Conservation (phyloP, 2,329 filamentous ascomycete species). For the Venturia carpophila region DNA sequence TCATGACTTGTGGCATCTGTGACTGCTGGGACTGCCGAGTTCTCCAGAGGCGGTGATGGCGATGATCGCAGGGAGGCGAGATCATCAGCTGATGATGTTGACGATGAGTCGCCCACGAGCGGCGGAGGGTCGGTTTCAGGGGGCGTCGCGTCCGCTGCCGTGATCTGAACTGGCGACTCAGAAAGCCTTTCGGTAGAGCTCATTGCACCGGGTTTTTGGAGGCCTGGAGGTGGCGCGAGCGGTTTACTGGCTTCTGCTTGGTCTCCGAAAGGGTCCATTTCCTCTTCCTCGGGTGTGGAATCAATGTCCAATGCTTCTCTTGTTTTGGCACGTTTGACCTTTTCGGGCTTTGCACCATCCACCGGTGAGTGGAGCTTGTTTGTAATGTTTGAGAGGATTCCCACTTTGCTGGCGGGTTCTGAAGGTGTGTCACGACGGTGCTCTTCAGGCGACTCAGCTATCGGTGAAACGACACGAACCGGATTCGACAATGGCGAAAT, state of each 20-base stretch:
- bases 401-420: conserved; percentile 4
- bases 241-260: conserved; percentile 25
- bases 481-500: neutral
- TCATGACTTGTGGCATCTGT: conserved; percentile 1
- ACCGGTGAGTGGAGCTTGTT: conserved; percentile 30
- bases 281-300: conserved; percentile 41
- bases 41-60: conserved; percentile 13
- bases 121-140: conserved; percentile 46
- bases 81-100: conserved; percentile 17
- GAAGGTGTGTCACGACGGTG: neutral
- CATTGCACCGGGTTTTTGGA: conserved; percentile 17
- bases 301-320: conserved; percentile 64
- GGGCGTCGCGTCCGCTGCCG: conserved; percentile 33
- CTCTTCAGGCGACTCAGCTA: neutral
- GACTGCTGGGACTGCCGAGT: neutral
- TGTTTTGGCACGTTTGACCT: conserved; percentile 52
- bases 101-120: conserved; percentile 60
- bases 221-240: conserved; percentile 12
- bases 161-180: conserved; percentile 61
- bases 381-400: conserved; percentile 20
- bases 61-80: conserved; percentile 9
- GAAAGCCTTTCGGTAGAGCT: conserved; percentile 43
- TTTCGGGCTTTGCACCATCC: conserved; percentile 47
- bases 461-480: neutral
- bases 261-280: conserved; percentile 35